Evolutionary conservation across 2,329 filamentous ascomycete genomes (phyloP).

Genomic region (Magnaporthales sp.): DNA sequence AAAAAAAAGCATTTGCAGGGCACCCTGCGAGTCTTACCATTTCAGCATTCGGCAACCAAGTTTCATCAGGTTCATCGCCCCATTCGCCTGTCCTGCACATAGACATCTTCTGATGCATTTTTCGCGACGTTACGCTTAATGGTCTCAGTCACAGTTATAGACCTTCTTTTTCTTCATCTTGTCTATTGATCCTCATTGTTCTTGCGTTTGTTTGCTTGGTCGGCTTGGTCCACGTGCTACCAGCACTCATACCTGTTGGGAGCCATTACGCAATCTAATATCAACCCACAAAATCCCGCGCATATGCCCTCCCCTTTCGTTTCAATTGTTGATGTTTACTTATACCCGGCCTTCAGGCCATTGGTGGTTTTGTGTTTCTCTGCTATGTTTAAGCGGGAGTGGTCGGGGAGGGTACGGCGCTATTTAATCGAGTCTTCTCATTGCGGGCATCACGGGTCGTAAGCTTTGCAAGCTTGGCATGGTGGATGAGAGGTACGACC

Average conservation of each 20-base stretch:
- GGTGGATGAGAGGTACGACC: not conserved
- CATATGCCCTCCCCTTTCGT: constrained; percentile 21
- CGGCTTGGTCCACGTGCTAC: not conserved
- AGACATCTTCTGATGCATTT: constrained; percentile 19
- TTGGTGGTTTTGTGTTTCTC: constrained; percentile 16
- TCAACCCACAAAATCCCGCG: not conserved
- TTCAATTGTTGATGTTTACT: constrained; percentile 26
- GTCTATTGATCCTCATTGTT: constrained; percentile 9
- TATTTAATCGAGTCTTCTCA: constrained; percentile 15
- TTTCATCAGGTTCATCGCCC: constrained; percentile 8
- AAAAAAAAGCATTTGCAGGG: not conserved
- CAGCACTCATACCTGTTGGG: not conserved
- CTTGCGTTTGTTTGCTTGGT: constrained; percentile 7
- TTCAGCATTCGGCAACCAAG: not conserved
- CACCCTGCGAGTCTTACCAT: not conserved
- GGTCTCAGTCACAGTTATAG: constrained; percentile 21
- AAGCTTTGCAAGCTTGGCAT: not conserved
- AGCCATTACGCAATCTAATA: constrained; percentile 12
- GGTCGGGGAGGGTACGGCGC: constrained; percentile 18
- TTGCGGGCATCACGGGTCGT: not conserved
- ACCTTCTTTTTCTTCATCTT: constrained; percentile 19
- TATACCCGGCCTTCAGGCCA: constrained; percentile 26
- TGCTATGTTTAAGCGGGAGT: constrained; percentile 6
- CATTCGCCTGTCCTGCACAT: constrained; percentile 16
- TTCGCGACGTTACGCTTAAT: constrained; percentile 25